phyloP scores from a whole-genome alignment of 106 monocot species.

The Platanthera guangdongensis region DNA sequence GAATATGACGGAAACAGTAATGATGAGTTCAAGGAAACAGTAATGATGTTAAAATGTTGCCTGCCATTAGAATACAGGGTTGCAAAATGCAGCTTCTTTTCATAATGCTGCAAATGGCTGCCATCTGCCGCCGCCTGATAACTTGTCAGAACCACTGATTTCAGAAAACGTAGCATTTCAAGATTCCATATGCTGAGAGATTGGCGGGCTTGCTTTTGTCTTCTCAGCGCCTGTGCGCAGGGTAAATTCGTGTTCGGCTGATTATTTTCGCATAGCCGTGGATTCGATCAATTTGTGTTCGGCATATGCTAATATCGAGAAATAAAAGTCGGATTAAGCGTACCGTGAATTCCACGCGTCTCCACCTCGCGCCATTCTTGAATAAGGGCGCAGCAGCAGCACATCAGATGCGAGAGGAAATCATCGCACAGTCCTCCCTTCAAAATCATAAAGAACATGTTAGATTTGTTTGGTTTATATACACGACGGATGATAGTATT shows the following conservation, averaged over 20 bases:
- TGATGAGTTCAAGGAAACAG: too few relatives aligned
- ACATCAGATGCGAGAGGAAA: conserved; percentile 86
- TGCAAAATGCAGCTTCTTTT: too few relatives aligned
- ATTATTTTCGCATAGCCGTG: not conserved
- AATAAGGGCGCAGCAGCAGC: conserved; percentile 94
- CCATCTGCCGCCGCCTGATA: too few relatives aligned
- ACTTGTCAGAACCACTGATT: too few relatives aligned
- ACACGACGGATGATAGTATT: too few relatives aligned
- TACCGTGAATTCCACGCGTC: conserved; percentile 56
- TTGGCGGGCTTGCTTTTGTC: conserved; percentile 60
- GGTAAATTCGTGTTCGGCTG: too few relatives aligned
- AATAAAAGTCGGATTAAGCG: not conserved
- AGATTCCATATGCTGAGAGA: conserved; percentile 70
- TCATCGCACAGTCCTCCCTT: conserved; percentile 88
- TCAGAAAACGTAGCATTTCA: not conserved
- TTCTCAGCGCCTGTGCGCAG: conserved; percentile 39
- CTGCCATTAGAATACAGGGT: too few relatives aligned
- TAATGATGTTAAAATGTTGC: too few relatives aligned
- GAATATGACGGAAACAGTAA: too few relatives aligned
- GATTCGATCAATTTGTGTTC: not conserved
- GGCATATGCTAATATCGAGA: too few relatives aligned
- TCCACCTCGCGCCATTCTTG: conserved; percentile 96
- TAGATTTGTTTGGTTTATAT: too few relatives aligned
- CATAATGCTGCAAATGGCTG: too few relatives aligned
- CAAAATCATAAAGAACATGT: not conserved